Evolutionary conservation across 345 rosid species (phyloP).

Genomic region (Mercurialis annua): DNA sequence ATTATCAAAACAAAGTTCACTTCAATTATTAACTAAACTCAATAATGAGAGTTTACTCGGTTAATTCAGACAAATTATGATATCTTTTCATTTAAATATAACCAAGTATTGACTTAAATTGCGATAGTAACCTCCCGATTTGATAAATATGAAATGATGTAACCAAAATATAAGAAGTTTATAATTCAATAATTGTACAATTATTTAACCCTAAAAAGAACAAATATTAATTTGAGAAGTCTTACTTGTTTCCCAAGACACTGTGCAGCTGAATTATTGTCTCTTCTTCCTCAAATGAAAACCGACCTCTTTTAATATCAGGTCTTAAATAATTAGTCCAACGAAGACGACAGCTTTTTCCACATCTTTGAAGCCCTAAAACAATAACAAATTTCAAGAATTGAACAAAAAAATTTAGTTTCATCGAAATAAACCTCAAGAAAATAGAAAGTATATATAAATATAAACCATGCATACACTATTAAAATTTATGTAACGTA

Average conservation of each 20-base stretch:
- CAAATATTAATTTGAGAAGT: background rate
- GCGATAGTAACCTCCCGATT: too few relatives aligned
- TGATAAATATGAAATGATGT: too few relatives aligned
- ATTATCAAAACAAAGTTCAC: background rate
- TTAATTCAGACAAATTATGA: too few relatives aligned
- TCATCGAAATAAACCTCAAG: background rate
- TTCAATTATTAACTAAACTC: too few relatives aligned
- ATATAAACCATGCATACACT: too few relatives aligned
- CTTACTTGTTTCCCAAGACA: slow-evolving; percentile 28
- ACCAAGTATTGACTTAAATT: too few relatives aligned
- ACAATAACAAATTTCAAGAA: too few relatives aligned
- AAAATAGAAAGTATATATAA: background rate
- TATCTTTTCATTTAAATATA: too few relatives aligned
- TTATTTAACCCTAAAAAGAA: background rate
- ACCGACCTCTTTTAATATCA: slow-evolving; percentile 31
- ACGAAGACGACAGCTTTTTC: slow-evolving; percentile 36
- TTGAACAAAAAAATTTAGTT: background rate
- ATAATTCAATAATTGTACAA: too few relatives aligned
- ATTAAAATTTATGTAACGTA: background rate
- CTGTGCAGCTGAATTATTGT: slow-evolving; percentile 28
- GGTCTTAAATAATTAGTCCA: slow-evolving; percentile 33
- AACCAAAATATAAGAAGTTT: too few relatives aligned
- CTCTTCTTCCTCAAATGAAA: slow-evolving; percentile 31
- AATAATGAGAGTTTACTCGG: too few relatives aligned
- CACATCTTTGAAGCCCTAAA: slow-evolving; percentile 29